A percentile compares a stretch with the other conserved stretches of the same genome.
These are phyloP conservation scores for Coemansia sp. DNA, from an alignment of 192 early-diverging fungal genomes.

Conservation along the genomic window DNA sequence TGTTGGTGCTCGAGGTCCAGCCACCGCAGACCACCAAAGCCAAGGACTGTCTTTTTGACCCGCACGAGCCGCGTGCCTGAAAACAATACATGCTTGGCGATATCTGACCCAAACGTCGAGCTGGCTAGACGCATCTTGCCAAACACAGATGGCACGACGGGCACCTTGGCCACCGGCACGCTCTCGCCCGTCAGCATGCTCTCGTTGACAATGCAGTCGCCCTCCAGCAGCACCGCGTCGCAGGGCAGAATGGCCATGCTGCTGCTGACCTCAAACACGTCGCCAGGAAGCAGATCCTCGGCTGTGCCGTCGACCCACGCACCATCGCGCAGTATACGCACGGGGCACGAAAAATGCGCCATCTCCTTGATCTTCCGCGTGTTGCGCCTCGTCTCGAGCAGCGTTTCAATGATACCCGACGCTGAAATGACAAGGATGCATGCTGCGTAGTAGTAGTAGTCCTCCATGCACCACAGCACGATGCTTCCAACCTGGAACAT, in stretches of 20 bases:
- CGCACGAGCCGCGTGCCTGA: slow-evolving; percentile 91
- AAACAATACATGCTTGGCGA: slow-evolving; percentile 86
- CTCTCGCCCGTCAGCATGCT: slow-evolving; percentile 98
- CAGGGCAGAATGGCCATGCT: slow-evolving; percentile 73
- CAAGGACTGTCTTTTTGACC: slow-evolving; percentile 52
- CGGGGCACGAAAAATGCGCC: slow-evolving; percentile 80
- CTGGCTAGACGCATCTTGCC: slow-evolving; percentile 49
- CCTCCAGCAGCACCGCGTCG: slow-evolving; percentile 87
- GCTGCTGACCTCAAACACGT: slow-evolving; percentile 83
- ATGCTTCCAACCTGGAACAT: slow-evolving; percentile 78
- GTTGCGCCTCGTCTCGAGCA: slow-evolving; percentile 74
- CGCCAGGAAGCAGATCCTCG: slow-evolving; percentile 93
- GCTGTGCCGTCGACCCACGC: slow-evolving; percentile 52
- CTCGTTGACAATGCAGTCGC: slow-evolving; percentile 98
- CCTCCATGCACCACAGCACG: slow-evolving; percentile 78
- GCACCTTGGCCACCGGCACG: slow-evolving; percentile 87
- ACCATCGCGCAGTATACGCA: slow-evolving; percentile 66
- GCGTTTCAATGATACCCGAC: slow-evolving; percentile 69
- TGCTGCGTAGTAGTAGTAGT: slow-evolving; percentile 93
- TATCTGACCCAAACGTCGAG: slow-evolving; percentile 56
- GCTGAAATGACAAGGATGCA: slow-evolving; percentile 90
- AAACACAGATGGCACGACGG: slow-evolving; percentile 71
- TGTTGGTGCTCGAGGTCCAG: slow-evolving; percentile 29
- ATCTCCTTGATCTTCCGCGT: slow-evolving; percentile 72
- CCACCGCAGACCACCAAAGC: slow-evolving; percentile 46